These are phyloP conservation scores for Limonomyces culmigenus DNA, from an alignment of 1,284 basidiomycete genomes.

Conservation along the genomic window DNA sequence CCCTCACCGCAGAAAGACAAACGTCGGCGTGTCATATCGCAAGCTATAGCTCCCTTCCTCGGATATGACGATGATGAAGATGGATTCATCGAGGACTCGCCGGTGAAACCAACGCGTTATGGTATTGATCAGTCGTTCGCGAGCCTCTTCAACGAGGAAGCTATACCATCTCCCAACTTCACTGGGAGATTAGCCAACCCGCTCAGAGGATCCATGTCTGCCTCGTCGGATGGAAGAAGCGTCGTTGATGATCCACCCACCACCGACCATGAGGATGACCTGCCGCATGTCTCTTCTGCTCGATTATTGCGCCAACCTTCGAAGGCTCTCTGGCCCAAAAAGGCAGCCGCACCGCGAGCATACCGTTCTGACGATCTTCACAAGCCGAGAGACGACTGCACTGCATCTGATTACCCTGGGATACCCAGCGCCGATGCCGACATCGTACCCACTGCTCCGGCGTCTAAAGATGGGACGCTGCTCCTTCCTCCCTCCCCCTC, in stretches of 20 bases:
- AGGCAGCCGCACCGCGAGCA: no score
- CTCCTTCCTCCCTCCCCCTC: no score
- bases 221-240: conserved; percentile 3
- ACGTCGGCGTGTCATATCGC: conserved; percentile 30
- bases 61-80: conserved; percentile 17
- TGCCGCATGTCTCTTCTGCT: no score
- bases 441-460: no score
- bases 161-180: neutral
- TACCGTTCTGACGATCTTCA: no score
- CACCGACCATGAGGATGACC: no score
- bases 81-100: conserved; percentile 49
- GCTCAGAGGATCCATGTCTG: neutral
- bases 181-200: neutral
- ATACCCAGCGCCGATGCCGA: no score
- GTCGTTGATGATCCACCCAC: conserved; percentile 3
- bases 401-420: no score
- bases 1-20: conserved; percentile 66
- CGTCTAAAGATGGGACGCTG: no score
- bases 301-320: no score
- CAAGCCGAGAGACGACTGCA: no score
- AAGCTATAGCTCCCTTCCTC: conserved; percentile 8
- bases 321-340: no score
- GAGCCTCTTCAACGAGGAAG: conserved; percentile 10
- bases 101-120: conserved; percentile 51
- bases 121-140: conserved; percentile 37